Percentiles rank a stretch among this genome's conserved stretches.
These are phyloP conservation scores for Parsonsia alboflavescens DNA, from an alignment of 257 asterid genomes.

Conservation along the genomic window DNA sequence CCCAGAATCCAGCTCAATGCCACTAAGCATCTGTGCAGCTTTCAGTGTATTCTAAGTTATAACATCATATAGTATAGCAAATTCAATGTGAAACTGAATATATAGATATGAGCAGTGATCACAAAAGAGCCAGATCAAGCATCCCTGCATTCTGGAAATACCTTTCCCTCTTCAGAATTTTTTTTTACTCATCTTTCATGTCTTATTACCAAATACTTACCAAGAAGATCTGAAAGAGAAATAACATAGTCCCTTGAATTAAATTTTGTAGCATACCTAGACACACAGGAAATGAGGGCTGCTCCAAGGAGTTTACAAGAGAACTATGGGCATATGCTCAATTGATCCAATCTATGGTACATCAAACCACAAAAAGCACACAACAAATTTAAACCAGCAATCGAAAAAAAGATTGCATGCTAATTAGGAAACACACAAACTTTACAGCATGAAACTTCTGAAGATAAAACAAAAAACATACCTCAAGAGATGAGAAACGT, in stretches of 20 bases:
- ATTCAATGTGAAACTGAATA: no score
- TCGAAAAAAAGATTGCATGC: slow-evolving; percentile 19
- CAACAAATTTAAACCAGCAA: slow-evolving; percentile 68
- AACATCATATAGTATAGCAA: no score
- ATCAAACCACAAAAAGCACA: slow-evolving; percentile 65
- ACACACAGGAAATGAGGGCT: slow-evolving; percentile 90
- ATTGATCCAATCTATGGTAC: slow-evolving; percentile 84
- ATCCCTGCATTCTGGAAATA: no score
- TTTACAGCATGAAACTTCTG: background rate
- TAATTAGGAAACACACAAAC: slow-evolving; percentile 7
- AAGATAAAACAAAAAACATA: slow-evolving; percentile 14
- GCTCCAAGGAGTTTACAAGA: slow-evolving; percentile 66
- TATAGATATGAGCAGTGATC: no score
- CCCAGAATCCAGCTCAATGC: slow-evolving; percentile 97
- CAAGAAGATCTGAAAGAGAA: no score
- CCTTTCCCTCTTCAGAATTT: no score
- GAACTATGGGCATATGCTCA: slow-evolving; percentile 73
- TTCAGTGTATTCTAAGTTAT: no score
- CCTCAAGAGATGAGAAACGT: slow-evolving; percentile 87
- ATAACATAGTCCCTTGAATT: background rate
- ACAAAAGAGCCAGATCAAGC: no score
- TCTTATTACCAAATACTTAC: no score
- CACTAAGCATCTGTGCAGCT: slow-evolving; percentile 67
- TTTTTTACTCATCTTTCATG: no score
- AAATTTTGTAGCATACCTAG: slow-evolving; percentile 55